Evolutionary conservation across 768 basidiomycete species (phyloP).

Genomic region (Psilocybe cyanescens): DNA sequence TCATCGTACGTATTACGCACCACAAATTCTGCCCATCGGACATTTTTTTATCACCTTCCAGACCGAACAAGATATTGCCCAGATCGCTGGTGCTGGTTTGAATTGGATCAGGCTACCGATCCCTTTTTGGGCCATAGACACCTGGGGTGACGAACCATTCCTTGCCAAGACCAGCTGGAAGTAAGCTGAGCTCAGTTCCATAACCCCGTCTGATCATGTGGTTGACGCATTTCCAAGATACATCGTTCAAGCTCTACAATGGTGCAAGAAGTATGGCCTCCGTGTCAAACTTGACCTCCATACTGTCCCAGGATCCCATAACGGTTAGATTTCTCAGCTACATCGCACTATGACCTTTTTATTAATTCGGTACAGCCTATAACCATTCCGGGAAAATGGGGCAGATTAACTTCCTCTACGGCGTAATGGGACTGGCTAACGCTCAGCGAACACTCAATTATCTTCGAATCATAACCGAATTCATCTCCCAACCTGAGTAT

Average conservation of each 20-base stretch:
- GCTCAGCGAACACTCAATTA: constrained; percentile 82
- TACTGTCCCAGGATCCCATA: constrained; percentile 81
- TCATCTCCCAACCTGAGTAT: constrained; percentile 83
- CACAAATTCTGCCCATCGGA: background rate
- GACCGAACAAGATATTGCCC: constrained; percentile 91
- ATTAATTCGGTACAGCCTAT: constrained; percentile 34
- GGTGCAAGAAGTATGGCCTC: constrained; percentile 86
- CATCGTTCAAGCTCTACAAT: constrained; percentile 73
- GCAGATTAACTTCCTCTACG: constrained; percentile 66
- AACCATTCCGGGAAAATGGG: constrained; percentile 71
- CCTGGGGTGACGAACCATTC: constrained; percentile 78
- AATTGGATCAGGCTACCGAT: constrained; percentile 87
- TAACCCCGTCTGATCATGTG: background rate
- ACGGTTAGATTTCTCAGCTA: constrained; percentile 41
- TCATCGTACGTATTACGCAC: constrained; percentile 69
- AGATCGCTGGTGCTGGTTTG: constrained; percentile 87
- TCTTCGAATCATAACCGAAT: constrained; percentile 77
- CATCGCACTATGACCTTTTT: background rate
- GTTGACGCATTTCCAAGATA: constrained; percentile 45
- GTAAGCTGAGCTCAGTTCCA: constrained; percentile 27
- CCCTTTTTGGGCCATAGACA: constrained; percentile 85
- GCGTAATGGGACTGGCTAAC: constrained; percentile 87
- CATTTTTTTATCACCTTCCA: constrained; percentile 29
- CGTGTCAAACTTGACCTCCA: constrained; percentile 82
- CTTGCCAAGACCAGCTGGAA: constrained; percentile 77